Evolutionary conservation across 2,329 filamentous ascomycete species (phyloP).

Genomic region (Periconia macrospinosa): DNA sequence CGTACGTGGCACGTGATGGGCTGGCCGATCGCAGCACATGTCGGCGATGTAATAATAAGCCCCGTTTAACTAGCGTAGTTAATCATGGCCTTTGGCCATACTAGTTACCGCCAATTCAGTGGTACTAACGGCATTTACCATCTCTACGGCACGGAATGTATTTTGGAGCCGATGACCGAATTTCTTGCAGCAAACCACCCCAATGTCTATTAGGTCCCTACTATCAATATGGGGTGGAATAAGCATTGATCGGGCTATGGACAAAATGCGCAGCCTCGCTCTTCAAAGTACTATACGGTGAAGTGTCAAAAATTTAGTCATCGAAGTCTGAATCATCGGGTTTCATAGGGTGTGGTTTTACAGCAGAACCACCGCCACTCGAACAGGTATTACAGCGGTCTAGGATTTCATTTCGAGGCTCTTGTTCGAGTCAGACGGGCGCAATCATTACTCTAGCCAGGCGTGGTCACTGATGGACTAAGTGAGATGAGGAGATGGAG

Average conservation of each 20-base stretch:
- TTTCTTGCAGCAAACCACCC: constrained; percentile 12
- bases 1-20: constrained; percentile 10
- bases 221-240: too few species aligned
- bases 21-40: constrained; percentile 17
- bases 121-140: too few species aligned
- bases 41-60: constrained; percentile 16
- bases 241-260: too few species aligned
- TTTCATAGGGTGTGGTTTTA: constrained; percentile 5
- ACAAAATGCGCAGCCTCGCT: constrained; percentile 1
- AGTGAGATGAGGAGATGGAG: too few species aligned
- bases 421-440: not conserved
- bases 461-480: too few species aligned
- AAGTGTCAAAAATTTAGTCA: too few species aligned
- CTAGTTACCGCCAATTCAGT: not conserved
- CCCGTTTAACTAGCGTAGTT: constrained; percentile 11
- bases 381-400: not conserved
- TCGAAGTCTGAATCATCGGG: constrained; percentile 16
- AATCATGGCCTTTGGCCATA: not conserved
- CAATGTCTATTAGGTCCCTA: too few species aligned
- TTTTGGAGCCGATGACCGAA: too few species aligned
- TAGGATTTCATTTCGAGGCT: not conserved
- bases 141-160: constrained; percentile 5
- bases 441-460: not conserved
- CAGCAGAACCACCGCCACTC: not conserved
- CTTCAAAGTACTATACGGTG: too few species aligned